Conservation (phyloP, 257 asterid species). For the Gentiana straminea region DNA sequence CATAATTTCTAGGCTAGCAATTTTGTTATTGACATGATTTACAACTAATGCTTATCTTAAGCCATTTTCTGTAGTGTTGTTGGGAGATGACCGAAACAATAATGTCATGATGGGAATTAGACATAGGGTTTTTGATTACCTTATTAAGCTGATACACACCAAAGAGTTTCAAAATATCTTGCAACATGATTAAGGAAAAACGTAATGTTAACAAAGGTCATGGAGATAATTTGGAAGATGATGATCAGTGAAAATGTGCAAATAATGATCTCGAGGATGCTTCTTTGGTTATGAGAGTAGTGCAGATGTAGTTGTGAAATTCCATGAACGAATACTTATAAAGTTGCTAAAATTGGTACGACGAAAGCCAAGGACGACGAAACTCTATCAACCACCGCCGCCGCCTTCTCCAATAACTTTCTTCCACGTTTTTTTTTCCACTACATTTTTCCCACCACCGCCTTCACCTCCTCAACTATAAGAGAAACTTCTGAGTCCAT, state of each 20-base stretch:
- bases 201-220: conserved; percentile 48
- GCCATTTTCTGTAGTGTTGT: conserved; percentile 66
- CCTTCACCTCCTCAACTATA: too few species aligned
- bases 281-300: conserved; percentile 45
- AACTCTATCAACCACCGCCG: too few species aligned
- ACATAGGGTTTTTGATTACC: conserved; percentile 92
- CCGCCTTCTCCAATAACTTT: too few species aligned
- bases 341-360: too few species aligned
- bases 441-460: too few species aligned
- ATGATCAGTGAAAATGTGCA: conserved; percentile 32
- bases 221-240: conserved; percentile 47
- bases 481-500: too few species aligned
- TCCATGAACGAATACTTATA: conserved; percentile 47
- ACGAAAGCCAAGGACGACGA: too few species aligned
- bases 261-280: conserved; percentile 54
- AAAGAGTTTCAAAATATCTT: conserved; percentile 77
- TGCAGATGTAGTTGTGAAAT: conserved; percentile 33
- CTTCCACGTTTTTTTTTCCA: too few species aligned
- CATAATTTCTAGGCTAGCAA: conserved; percentile 8
- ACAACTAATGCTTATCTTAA: too few species aligned
- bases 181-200: conserved; percentile 90
- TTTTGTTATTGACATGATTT: background rate
- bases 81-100: conserved; percentile 62
- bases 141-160: conserved; percentile 71
- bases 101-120: conserved; percentile 79